Percentiles rank a stretch among this genome's conserved stretches.
Evolutionary conservation across 2,329 filamentous ascomycete species (phyloP).

Genomic region (Rhexocercosporidium sp.): DNA sequence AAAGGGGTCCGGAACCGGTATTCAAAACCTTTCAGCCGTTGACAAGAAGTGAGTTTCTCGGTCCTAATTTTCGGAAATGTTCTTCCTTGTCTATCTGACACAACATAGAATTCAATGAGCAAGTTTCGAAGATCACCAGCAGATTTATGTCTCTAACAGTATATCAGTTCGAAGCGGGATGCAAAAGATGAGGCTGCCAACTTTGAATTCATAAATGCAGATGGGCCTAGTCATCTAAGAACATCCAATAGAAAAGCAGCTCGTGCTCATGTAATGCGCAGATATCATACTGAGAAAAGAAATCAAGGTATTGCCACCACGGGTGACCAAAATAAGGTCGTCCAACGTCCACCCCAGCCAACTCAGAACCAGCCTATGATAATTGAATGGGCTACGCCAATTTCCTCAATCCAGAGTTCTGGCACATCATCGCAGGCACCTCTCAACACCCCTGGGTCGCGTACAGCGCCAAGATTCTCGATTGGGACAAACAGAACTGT

Average conservation of each 20-base stretch:
- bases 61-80: neutral
- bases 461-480: neutral
- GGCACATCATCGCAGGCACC: neutral
- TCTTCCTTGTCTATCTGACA: neutral
- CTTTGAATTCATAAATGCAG: constrained; percentile 17
- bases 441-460: neutral
- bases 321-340: neutral
- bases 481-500: neutral
- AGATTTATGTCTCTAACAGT: neutral
- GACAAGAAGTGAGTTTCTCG: constrained; percentile 13
- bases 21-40: constrained; percentile 19
- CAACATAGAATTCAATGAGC: constrained; percentile 9
- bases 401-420: neutral
- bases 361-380: neutral
- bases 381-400: neutral
- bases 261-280: constrained; percentile 19
- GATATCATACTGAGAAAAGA: constrained; percentile 10
- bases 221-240: neutral
- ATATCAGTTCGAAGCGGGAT: neutral
- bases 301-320: neutral
- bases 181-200: neutral
- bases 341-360: neutral
- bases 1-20: neutral
- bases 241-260: constrained; percentile 8
- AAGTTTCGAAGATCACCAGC: neutral